Percentiles rank a stretch among this genome's conserved stretches.
phyloP scores from a whole-genome alignment of 2,329 filamentous ascomycete genomes.

The Achaetomium macrosporum region DNA sequence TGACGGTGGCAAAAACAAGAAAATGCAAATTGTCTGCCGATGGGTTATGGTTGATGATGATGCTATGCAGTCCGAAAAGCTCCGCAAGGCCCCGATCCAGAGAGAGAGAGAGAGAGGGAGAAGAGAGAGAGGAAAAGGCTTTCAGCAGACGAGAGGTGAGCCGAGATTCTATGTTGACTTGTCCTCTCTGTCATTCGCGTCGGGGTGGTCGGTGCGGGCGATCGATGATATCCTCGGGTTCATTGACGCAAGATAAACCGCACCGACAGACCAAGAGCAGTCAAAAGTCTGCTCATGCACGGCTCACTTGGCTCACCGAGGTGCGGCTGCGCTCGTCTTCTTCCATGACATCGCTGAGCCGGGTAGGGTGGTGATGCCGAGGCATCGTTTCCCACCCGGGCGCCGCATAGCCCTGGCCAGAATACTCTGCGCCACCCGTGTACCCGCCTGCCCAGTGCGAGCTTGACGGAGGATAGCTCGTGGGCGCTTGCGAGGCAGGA shows the following conservation, averaged over 20 bases:
- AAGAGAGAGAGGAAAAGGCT: too few species aligned
- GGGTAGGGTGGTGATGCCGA: slow-evolving; percentile 79
- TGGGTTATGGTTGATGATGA: not conserved
- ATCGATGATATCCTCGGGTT: not conserved
- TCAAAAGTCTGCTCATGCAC: slow-evolving; percentile 28
- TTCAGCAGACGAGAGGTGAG: slow-evolving; percentile 2
- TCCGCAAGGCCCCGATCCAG: not conserved
- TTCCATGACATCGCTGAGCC: slow-evolving; percentile 81
- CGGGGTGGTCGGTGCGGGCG: not conserved
- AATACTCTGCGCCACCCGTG: slow-evolving; percentile 52
- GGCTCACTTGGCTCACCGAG: slow-evolving; percentile 59
- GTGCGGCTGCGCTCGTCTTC: slow-evolving; percentile 76
- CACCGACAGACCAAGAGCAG: not conserved
- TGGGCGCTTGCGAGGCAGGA: slow-evolving; percentile 38
- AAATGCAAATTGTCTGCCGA: slow-evolving; percentile 4
- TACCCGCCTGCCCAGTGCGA: slow-evolving; percentile 41
- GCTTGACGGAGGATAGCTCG: slow-evolving; percentile 33
- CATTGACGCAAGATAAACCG: not conserved
- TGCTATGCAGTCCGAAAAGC: slow-evolving; percentile 7
- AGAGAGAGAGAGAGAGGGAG: not conserved
- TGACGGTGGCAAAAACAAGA: not conserved
- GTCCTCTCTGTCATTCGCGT: not conserved
- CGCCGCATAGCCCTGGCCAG: slow-evolving; percentile 58
- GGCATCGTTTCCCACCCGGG: slow-evolving; percentile 71
- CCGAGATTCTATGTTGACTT: slow-evolving; percentile 1